Base-by-base conservation (phyloP, 1,284 basidiomycete genomes). In the Taiwanofungus camphoratus region DNA sequence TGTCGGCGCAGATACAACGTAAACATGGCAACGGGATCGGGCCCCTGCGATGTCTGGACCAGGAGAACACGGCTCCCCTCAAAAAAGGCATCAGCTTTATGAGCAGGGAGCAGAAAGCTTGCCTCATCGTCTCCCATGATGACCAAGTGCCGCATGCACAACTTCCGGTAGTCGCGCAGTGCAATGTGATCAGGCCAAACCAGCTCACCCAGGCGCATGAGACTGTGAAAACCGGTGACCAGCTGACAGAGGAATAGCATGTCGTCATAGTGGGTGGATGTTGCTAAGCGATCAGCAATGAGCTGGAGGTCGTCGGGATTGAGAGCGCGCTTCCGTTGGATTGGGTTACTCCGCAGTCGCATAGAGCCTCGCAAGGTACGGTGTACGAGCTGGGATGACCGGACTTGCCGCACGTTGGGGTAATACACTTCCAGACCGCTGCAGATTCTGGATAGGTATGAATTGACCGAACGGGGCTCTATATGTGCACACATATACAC, bases 1-100 rank as follows among this genome's bases (percentile, higher is more conserved):
- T 54, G 49, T 1, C 30, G 21, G 4, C 12, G 0, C 3, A 61
- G 39, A 34, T 60, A 60, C 1, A 16, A 4, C 7, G 1, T 5
- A 42, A 46, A 51, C 7, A 24, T 1, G 2, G 7, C 0, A 19
- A 39, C 7, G 2, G 52, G 49, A 21, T 52, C 26, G 1, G 29
- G 37, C 0, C 2, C 19, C 4, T 18, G 16, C 8, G 11, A 0
- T 23, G 18, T 8, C 11, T 8, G 8, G 8, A 3, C 9, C 13
- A 50, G 15, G 22, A 45, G 12, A 24, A 49, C 34, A 2, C 4
- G 3, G 39, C 35, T 35, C 11, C 44, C 34, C 0, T 43, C 33
- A 23, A 46, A 50, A 8, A 40, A 30, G 21, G 2, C 23, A 27
- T 43, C 41, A 1, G 41, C 35, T 21, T 43, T 43, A n/a, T 36